Conservation (phyloP, 306 rosid species). For the Adenanthera pavonina region DNA sequence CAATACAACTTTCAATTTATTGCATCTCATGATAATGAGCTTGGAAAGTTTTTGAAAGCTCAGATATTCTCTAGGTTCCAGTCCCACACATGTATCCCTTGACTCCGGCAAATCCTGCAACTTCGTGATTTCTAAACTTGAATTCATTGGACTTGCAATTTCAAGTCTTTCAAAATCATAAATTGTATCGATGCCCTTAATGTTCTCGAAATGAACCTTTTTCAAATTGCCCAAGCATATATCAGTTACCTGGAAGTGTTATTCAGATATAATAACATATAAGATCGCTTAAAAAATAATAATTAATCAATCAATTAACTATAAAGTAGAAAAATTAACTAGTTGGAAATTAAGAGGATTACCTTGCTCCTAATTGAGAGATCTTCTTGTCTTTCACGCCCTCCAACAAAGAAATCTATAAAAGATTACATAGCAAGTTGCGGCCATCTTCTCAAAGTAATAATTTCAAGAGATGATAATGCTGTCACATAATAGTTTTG, state of each 20-base stretch:
- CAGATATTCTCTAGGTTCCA: neutral
- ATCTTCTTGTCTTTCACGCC: neutral
- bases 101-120: neutral
- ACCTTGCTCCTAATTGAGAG: neutral
- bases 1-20: slow-evolving; percentile 2
- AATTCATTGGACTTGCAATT: neutral
- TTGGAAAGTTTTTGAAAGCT: slow-evolving; percentile 27
- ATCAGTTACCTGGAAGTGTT: neutral
- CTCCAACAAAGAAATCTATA: neutral
- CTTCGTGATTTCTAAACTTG: neutral
- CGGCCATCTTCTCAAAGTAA: neutral
- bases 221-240: neutral
- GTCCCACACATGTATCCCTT: slow-evolving; percentile 25
- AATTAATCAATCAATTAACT: neutral
- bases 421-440: neutral
- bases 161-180: slow-evolving; percentile 10
- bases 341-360: neutral
- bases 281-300: neutral
- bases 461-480: neutral
- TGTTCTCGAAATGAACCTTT: neutral
- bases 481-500: neutral
- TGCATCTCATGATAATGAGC: neutral
- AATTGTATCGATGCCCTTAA: slow-evolving; percentile 4
- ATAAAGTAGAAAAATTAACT: neutral
- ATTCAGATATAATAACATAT: neutral